Percentiles rank a stretch among this genome's conserved stretches.
These are phyloP conservation scores for Boechera stricta DNA, from an alignment of 345 rosid species.

Conservation along the genomic window DNA sequence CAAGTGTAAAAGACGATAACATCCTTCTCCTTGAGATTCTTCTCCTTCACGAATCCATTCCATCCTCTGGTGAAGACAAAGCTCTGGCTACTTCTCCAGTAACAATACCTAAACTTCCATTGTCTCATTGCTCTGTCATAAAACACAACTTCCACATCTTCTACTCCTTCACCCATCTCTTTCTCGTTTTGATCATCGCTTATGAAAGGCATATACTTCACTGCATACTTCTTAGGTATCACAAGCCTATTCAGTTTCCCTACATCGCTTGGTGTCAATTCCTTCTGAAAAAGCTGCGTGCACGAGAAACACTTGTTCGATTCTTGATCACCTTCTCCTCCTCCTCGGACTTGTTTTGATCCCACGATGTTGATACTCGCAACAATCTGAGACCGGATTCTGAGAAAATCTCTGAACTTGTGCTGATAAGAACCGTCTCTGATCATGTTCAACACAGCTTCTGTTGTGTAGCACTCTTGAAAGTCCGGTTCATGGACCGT, in stretches of 20 bases:
- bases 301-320: slow-evolving; percentile 33
- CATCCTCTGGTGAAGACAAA: slow-evolving; percentile 91
- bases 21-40: slow-evolving; percentile 62
- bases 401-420: slow-evolving; percentile 54
- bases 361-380: slow-evolving; percentile 20
- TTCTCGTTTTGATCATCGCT: slow-evolving; percentile 25
- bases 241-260: slow-evolving; percentile 90
- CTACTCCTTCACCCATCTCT: slow-evolving; percentile 20
- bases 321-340: slow-evolving; percentile 17
- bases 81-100: slow-evolving; percentile 91
- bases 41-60: slow-evolving; percentile 75
- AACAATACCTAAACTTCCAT: slow-evolving; percentile 89
- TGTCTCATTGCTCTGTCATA: slow-evolving; percentile 65
- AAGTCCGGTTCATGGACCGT: slow-evolving; percentile 58
- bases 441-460: slow-evolving; percentile 64
- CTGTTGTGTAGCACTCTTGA: slow-evolving; percentile 46
- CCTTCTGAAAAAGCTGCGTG: slow-evolving; percentile 66
- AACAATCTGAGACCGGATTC: slow-evolving; percentile 29
- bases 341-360: slow-evolving; percentile 27
- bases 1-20: slow-evolving; percentile 56
- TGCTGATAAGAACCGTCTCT: slow-evolving; percentile 69
- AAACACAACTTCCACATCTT: slow-evolving; percentile 58
- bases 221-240: slow-evolving; percentile 74
- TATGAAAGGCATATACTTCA: slow-evolving; percentile 59
- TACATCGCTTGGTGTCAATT: slow-evolving; percentile 86